Conservation (phyloP, 2,329 filamentous ascomycete genomes). For the Colletotrichum tabaci region DNA sequence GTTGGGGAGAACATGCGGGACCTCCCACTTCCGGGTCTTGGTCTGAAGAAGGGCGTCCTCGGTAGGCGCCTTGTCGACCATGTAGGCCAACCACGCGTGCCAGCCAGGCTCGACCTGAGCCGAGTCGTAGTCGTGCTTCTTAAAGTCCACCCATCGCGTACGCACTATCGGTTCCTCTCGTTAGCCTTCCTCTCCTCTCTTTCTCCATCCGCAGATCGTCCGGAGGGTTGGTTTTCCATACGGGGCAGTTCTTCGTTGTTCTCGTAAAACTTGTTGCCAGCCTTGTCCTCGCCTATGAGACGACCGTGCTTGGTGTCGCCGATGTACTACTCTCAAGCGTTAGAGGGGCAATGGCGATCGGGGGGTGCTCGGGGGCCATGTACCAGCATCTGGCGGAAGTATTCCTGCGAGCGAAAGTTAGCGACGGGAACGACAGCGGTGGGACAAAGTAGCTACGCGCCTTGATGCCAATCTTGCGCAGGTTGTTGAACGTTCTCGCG, state of each 20-base stretch:
- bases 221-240: constrained; percentile 61
- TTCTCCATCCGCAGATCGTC: constrained; percentile 19
- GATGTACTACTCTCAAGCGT: constrained; percentile 64
- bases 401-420: constrained; percentile 73
- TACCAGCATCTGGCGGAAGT: constrained; percentile 94
- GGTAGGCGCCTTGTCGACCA: constrained; percentile 87
- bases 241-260: constrained; percentile 94
- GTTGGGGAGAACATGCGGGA: constrained; percentile 79
- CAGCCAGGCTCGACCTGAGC: constrained; percentile 94
- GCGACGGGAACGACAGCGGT: constrained; percentile 24
- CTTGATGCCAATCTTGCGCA: constrained; percentile 91
- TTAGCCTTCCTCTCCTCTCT: constrained; percentile 34
- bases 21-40: constrained; percentile 82
- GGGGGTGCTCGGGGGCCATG: constrained; percentile 56
- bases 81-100: constrained; percentile 98
- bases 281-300: constrained; percentile 87
- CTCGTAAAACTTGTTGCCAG: constrained; percentile 98
- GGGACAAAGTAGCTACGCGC: constrained; percentile 60
- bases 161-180: constrained; percentile 72
- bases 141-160: constrained; percentile 98
- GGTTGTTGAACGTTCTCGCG: constrained; percentile 86
- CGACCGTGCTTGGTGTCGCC: constrained; percentile 96
- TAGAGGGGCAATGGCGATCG: constrained; percentile 39
- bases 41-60: constrained; percentile 81
- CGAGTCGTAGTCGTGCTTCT: constrained; percentile 85